Percentiles rank a stretch among this genome's conserved stretches.
Conservation (phyloP, 305 asterid species). For the Ajuga reptans region DNA sequence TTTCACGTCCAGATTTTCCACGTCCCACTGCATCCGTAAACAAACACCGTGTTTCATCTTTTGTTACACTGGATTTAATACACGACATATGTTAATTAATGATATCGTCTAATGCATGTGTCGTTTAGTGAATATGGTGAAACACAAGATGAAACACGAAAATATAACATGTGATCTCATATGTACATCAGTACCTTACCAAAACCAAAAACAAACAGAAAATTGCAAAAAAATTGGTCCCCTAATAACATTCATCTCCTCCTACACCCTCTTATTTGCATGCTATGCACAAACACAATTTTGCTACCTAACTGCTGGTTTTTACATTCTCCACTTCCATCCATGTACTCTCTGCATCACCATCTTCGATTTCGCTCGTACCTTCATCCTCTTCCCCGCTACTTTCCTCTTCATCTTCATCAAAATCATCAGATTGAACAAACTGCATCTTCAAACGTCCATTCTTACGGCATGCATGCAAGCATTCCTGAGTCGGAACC, state of each 20-base stretch:
- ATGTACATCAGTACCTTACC: too few species aligned
- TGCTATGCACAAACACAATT: not conserved
- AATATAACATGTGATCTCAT: too few species aligned
- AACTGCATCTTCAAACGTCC: constrained; percentile 62
- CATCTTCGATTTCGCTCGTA: not conserved
- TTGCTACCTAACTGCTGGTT: constrained; percentile 14
- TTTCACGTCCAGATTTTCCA: too few species aligned
- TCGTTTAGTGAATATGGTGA: too few species aligned
- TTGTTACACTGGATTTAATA: too few species aligned
- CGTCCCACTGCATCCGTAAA: too few species aligned
- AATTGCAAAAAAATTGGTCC: not conserved
- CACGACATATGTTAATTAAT: too few species aligned
- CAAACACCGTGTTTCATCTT: too few species aligned
- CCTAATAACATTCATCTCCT: not conserved
- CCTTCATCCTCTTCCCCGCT: constrained; percentile 1
- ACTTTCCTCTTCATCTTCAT: constrained; percentile 30
- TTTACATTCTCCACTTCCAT: constrained; percentile 4
- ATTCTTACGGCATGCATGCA: constrained; percentile 69
- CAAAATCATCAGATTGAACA: constrained; percentile 50
- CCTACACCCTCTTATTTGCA: constrained; percentile 19
- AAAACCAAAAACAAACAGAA: not conserved
- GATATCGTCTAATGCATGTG: too few species aligned
- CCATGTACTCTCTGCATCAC: not conserved
- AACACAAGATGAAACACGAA: too few species aligned
- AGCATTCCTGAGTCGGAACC: constrained; percentile 55